A percentile compares a stretch with the other conserved stretches of the same genome.
Conservation (phyloP, 306 rosid species). For the Prunus kanzakura region DNA sequence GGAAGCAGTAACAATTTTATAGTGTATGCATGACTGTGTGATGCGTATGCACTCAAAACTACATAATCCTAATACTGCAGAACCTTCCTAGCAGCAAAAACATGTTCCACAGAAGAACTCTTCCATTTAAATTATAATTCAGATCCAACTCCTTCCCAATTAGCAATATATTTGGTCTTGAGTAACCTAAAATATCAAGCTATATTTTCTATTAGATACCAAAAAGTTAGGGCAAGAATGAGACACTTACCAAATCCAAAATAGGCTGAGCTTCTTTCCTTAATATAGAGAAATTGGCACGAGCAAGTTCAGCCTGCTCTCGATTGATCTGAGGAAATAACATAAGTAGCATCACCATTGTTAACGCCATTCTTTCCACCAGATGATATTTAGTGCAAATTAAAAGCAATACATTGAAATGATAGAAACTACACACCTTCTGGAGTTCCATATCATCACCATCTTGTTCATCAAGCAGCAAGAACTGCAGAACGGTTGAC, state of each 20-base stretch:
- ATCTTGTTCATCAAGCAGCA: conserved; percentile 78
- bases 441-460: conserved; percentile 84
- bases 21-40: neutral
- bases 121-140: neutral
- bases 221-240: conserved; percentile 8
- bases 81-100: neutral
- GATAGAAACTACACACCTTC: conserved; percentile 49
- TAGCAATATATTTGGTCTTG: neutral
- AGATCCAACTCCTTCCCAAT: neutral
- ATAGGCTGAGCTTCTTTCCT: conserved; percentile 88
- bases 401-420: neutral
- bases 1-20: neutral
- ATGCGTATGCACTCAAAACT: neutral
- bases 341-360: conserved; percentile 5
- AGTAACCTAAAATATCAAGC: neutral
- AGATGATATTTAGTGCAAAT: conserved; percentile 1
- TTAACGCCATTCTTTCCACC: neutral
- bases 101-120: neutral
- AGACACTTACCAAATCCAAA: conserved; percentile 69
- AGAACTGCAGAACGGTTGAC: conserved; percentile 71
- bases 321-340: conserved; percentile 65
- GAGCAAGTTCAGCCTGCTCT: conserved; percentile 85
- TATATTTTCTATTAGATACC: neutral
- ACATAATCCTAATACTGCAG: neutral
- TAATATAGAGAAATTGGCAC: conserved; percentile 74